Evolutionary conservation across 2,329 filamentous ascomycete genomes (phyloP).

Genomic region (Sordariomycetes sp.): DNA sequence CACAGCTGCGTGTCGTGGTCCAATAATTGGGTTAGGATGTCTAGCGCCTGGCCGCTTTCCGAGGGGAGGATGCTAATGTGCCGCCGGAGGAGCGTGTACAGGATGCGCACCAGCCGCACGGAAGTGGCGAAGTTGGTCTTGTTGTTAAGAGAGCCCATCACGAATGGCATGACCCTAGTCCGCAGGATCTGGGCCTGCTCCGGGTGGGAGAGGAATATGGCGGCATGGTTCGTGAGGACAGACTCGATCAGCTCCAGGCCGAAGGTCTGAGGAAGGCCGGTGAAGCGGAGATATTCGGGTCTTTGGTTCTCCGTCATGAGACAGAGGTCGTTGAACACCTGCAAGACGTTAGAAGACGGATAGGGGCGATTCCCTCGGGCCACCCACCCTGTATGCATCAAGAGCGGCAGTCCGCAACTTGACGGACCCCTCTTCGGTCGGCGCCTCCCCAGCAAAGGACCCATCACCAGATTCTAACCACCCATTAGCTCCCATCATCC

Average conservation of each 20-base stretch:
- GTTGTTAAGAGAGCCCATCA: slow-evolving; percentile 68
- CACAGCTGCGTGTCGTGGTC: slow-evolving; percentile 77
- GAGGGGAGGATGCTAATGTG: slow-evolving; percentile 64
- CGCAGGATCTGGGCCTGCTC: slow-evolving; percentile 76
- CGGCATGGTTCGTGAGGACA: slow-evolving; percentile 74
- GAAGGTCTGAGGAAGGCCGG: slow-evolving; percentile 69
- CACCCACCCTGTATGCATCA: slow-evolving; percentile 65
- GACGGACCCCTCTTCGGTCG: slow-evolving; percentile 52
- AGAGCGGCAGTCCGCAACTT: slow-evolving; percentile 65
- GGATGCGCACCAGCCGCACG: slow-evolving; percentile 69
- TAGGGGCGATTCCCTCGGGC: too few relatives aligned
- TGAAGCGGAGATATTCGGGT: slow-evolving; percentile 71
- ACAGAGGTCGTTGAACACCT: slow-evolving; percentile 84
- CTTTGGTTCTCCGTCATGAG: slow-evolving; percentile 76
- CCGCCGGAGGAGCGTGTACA: slow-evolving; percentile 70
- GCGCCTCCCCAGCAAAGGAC: slow-evolving; percentile 55
- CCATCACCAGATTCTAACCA: slow-evolving; percentile 32
- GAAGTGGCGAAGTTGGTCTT: slow-evolving; percentile 72
- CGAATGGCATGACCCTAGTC: slow-evolving; percentile 69
- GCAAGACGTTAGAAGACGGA: not conserved
- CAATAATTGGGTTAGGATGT: slow-evolving; percentile 72
- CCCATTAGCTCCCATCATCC: not conserved
- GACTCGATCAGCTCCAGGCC: slow-evolving; percentile 89
- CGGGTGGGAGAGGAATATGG: slow-evolving; percentile 64
- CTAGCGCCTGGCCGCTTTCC: slow-evolving; percentile 76